These are phyloP conservation scores for Oryza australiensis DNA, from an alignment of 176 grass and related monocot species.

Conservation along the genomic window DNA sequence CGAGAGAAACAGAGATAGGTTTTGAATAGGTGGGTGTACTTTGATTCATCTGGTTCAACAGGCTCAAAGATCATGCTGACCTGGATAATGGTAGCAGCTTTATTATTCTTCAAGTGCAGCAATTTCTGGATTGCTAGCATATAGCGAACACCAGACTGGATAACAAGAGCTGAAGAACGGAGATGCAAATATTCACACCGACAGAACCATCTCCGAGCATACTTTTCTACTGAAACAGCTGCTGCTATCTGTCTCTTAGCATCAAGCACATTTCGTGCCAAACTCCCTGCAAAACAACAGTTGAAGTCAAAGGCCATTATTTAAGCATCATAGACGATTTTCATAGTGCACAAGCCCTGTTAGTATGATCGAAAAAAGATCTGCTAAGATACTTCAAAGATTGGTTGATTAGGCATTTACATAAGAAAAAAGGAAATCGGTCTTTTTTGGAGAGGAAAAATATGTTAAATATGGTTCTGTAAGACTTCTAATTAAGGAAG, in stretches of 20 bases:
- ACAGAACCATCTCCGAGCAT: constrained; percentile 65
- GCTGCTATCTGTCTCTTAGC: constrained; percentile 64
- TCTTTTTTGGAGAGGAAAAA: not conserved
- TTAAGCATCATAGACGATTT: not conserved
- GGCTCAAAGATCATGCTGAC: constrained; percentile 37
- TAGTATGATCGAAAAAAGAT: not conserved
- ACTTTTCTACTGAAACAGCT: constrained; percentile 70
- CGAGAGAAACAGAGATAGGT: not conserved
- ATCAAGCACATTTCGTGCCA: constrained; percentile 57
- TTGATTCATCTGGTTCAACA: constrained; percentile 22
- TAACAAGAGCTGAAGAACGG: constrained; percentile 51
- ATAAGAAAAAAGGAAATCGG: not conserved
- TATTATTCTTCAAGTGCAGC: constrained; percentile 55
- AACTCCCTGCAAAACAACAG: constrained; percentile 57
- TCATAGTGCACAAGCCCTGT: not conserved
- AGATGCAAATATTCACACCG: constrained; percentile 51
- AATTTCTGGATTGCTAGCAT: constrained; percentile 44
- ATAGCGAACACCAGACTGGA: constrained; percentile 73
- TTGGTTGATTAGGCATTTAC: not conserved
- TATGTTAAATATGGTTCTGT: not conserved
- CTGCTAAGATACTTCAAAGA: not conserved
- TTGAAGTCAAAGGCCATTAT: not conserved
- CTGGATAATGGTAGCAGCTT: constrained; percentile 66
- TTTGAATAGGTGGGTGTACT: not conserved
- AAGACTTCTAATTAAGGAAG: not conserved